Evolutionary conservation across 345 rosid genomes (phyloP).

Genomic region (Arabis alpina): DNA sequence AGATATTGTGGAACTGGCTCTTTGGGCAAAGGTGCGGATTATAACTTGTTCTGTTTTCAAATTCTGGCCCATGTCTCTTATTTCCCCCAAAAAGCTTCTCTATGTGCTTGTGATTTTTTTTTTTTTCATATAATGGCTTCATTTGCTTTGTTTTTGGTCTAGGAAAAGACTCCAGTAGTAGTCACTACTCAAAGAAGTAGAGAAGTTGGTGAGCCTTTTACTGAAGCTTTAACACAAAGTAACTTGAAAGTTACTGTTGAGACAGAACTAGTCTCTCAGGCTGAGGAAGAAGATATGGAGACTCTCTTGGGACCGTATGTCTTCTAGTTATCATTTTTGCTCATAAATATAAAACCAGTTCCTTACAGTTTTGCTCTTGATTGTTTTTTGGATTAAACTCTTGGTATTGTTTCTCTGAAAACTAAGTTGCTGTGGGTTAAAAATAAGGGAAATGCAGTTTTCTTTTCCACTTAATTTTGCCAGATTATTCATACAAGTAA

Average conservation of each 20-base stretch:
- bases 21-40: constrained; percentile 91
- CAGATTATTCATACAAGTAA: neutral
- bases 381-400: too few species aligned
- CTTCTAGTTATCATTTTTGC: neutral
- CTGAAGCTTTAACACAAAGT: constrained; percentile 59
- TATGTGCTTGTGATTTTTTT: constrained; percentile 27
- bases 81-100: neutral
- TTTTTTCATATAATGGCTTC: constrained; percentile 7
- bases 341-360: too few species aligned
- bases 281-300: constrained; percentile 99
- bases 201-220: constrained; percentile 76
- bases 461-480: too few species aligned
- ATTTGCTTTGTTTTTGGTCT: constrained; percentile 24
- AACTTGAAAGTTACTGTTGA: constrained; percentile 92
- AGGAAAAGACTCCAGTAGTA: constrained; percentile 88
- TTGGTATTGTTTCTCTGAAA: too few species aligned
- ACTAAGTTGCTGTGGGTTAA: too few species aligned
- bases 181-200: constrained; percentile 61
- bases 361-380: too few species aligned
- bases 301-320: constrained; percentile 92
- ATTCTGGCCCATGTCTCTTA: constrained; percentile 18
- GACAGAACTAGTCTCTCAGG: constrained; percentile 94
- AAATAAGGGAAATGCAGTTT: too few species aligned
- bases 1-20: constrained; percentile 94
- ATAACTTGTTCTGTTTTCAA: constrained; percentile 34